These are phyloP conservation scores for Dinochytrium kinnereticum DNA, from an alignment of 371 early-diverging fungal genomes.

Conservation along the genomic window DNA sequence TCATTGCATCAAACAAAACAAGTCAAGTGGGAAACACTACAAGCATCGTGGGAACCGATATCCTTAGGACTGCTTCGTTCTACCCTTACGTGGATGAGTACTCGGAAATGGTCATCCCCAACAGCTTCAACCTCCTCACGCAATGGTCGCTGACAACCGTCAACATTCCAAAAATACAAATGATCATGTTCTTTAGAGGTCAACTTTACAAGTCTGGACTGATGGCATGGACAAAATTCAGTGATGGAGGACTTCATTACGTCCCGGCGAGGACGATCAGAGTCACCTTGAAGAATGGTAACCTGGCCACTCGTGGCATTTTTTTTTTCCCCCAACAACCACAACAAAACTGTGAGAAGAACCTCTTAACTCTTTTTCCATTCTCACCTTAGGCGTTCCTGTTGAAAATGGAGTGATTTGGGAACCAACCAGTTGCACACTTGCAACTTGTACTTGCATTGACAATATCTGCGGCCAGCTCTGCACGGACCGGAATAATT, in stretches of 20 bases:
- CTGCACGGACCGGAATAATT: conserved; percentile 27
- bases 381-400: conserved; percentile 15
- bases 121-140: conserved; percentile 24
- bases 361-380: too few species aligned
- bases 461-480: conserved; percentile 42
- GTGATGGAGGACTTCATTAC: conserved; percentile 18
- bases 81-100: conserved; percentile 51
- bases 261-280: conserved; percentile 41
- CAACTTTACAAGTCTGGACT: conserved; percentile 28
- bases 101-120: conserved; percentile 38
- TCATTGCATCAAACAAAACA: conserved; percentile 16
- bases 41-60: conserved; percentile 11
- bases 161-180: conserved; percentile 21
- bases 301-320: not conserved
- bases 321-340: too few species aligned
- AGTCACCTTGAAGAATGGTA: conserved; percentile 40
- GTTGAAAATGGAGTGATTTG: conserved; percentile 35
- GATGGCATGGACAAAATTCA: conserved; percentile 15
- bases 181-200: conserved; percentile 33
- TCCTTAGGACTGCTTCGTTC: conserved; percentile 37
- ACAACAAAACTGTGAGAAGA: too few species aligned
- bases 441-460: conserved; percentile 45
- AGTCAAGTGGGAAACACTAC: conserved; percentile 13
- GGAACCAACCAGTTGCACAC: conserved; percentile 43
- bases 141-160: conserved; percentile 20